Base-by-base conservation (phyloP, 2,329 filamentous ascomycete genomes). In the Pseudogymnoascus destructans region DNA sequence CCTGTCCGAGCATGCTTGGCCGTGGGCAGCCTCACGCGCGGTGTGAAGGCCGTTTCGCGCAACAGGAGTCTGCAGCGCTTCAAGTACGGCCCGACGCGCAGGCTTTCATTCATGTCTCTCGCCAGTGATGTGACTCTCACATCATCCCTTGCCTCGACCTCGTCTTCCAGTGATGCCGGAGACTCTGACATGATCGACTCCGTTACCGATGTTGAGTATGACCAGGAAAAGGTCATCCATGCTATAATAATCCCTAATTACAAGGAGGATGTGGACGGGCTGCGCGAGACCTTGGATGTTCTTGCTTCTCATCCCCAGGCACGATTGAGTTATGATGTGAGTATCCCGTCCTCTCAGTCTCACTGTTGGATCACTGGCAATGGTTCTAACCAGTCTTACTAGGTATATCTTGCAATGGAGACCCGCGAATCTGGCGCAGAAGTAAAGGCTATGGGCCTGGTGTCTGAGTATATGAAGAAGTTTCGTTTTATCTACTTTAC, bases 391-490 rank as follows among this genome's bases (percentile, higher is more conserved):
- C 32, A 13, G 23, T 11, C 3, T 10, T 13, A 17, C 27, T 57
- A 88, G 85, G 73, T 89, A 57, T 87, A 84, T 66, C 75, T 89
- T 27, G 85, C 80, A 19, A 88, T 88, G 85, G 85, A 88, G 67
- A 73, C 83, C 64, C 81, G 85, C 59, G 85, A 89, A 67, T 71
- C 73, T 55, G 76, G 79, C 52, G 79, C 76, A 9, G 77, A 80
- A 60, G 70, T 76, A 54, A 88, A 87, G 70, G 85, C 85, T 9
- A 73, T 77, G 60, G 74, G 73, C 7, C 73, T 88, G 13, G 76
- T 83, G n/a, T 75, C 79, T 52, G 77, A 79, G 60, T 87, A 86
- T 64, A 71, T 77, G 62, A 80, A 80, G 65, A 80, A 77, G 59
- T 88, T 89, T 67, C 79, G 80, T 40, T 78, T 77, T 60, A 83